Conservation (phyloP, 352 stramenopile genomes). For the Phytophthora pluvialis region DNA sequence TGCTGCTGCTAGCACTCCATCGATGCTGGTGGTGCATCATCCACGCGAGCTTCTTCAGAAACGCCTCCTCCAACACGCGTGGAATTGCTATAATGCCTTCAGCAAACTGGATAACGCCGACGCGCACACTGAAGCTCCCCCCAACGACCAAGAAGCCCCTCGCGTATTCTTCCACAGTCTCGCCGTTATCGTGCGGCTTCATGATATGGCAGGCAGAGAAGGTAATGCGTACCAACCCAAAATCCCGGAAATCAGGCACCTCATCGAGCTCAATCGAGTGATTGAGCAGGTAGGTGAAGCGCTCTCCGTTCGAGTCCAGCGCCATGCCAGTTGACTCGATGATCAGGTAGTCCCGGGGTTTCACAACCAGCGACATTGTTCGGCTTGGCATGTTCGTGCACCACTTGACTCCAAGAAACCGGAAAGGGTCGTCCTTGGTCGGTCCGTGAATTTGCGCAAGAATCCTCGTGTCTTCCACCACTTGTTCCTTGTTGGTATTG, state of each 20-base stretch:
- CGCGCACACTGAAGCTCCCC: slow-evolving; percentile 36
- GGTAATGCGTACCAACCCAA: slow-evolving; percentile 34
- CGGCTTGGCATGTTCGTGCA: slow-evolving; percentile 20
- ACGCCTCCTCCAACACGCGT: slow-evolving; percentile 41
- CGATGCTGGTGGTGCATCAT: slow-evolving; percentile 42
- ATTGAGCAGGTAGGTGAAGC: slow-evolving; percentile 39
- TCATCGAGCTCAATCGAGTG: slow-evolving; percentile 43
- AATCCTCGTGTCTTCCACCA: slow-evolving; percentile 33
- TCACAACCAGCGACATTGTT: slow-evolving; percentile 39
- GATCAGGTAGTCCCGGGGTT: slow-evolving; percentile 57
- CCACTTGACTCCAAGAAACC: slow-evolving; percentile 62
- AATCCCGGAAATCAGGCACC: slow-evolving; percentile 39
- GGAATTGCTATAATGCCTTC: slow-evolving; percentile 34
- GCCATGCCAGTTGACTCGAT: slow-evolving; percentile 58
- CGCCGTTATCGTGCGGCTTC: slow-evolving; percentile 5
- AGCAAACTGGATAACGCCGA: slow-evolving; percentile 31
- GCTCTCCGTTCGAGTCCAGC: slow-evolving; percentile 40
- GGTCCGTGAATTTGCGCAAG: slow-evolving; percentile 29
- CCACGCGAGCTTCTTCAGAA: slow-evolving; percentile 58
- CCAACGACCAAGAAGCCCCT: slow-evolving; percentile 43
- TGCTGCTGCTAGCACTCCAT: slow-evolving; percentile 17
- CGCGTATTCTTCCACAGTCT: slow-evolving; percentile 39
- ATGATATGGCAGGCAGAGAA: slow-evolving; percentile 49
- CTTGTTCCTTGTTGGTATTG: slow-evolving; percentile 28
- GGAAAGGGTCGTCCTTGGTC: slow-evolving; percentile 43